These are phyloP conservation scores for Taiwanofungus camphoratus DNA, from an alignment of 1,284 basidiomycete genomes.

Conservation along the genomic window DNA sequence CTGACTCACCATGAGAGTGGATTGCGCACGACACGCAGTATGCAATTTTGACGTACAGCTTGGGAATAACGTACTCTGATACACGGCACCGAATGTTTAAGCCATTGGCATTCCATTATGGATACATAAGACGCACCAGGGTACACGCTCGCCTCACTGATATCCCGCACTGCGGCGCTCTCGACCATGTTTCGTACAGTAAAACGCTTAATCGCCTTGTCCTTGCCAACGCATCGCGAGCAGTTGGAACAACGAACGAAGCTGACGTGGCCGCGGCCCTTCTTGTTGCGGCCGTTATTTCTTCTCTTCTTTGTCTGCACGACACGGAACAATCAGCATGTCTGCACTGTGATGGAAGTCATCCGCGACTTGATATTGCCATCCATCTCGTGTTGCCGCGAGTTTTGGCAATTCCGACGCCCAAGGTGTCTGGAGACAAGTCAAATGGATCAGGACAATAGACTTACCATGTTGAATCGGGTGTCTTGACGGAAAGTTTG, in stretches of 20 bases:
- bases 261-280: constrained; percentile 93
- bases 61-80: constrained; percentile 93
- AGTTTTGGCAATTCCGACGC: constrained; percentile 10
- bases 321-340: constrained; percentile 8
- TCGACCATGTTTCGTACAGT: constrained; percentile 99
- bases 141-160: constrained; percentile 96
- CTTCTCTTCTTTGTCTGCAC: constrained; percentile 98
- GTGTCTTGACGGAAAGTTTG: constrained; percentile 24
- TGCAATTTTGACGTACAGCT: constrained; percentile 98
- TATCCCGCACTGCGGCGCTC: constrained; percentile 95
- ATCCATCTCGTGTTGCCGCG: constrained; percentile 25
- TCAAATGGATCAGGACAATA: constrained; percentile 8
- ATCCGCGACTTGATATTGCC: constrained; percentile 20
- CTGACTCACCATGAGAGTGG: constrained; percentile 86
- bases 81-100: too few relatives aligned
- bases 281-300: constrained; percentile 97
- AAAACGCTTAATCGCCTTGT: constrained; percentile 99
- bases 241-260: constrained; percentile 99
- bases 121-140: constrained; percentile 56
- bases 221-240: constrained; percentile 90
- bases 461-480: constrained; percentile 34
- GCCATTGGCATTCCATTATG: too few relatives aligned
- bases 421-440: constrained; percentile 7
- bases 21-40: constrained; percentile 99
- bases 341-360: constrained; percentile 11